Percentiles rank a stretch among this genome's conserved stretches.
phyloP scores from a whole-genome alignment of 176 grass and related monocot genomes.

The maize (Zea mays) region Zm-B73-REFERENCE-NAM-5.0 NC_050104.1:25426501-25427000 shows the following conservation, averaged over 20 bases:
- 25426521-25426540: neutral
- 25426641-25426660: neutral
- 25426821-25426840: conserved; percentile 85
- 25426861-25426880: conserved; percentile 84
- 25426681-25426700: neutral
- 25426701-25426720: neutral
- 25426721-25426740: neutral
- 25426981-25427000: conserved; percentile 73
- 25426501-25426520: neutral
- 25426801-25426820: conserved; percentile 48
- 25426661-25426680: neutral
- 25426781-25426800: neutral
- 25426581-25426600: neutral
- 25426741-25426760: neutral
- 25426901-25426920: conserved; percentile 48
- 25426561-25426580: neutral
- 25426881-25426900: conserved; percentile 72
- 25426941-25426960: neutral
- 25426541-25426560: neutral
- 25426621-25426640: neutral
- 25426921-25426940: neutral
- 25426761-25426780: conserved; percentile 5
- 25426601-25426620: too few species aligned
- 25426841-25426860: conserved; percentile 73
- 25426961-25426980: conserved; percentile 46